Conservation (phyloP, 2,329 filamentous ascomycete genomes). For the Plectosphaerella cucumerina region DNA sequence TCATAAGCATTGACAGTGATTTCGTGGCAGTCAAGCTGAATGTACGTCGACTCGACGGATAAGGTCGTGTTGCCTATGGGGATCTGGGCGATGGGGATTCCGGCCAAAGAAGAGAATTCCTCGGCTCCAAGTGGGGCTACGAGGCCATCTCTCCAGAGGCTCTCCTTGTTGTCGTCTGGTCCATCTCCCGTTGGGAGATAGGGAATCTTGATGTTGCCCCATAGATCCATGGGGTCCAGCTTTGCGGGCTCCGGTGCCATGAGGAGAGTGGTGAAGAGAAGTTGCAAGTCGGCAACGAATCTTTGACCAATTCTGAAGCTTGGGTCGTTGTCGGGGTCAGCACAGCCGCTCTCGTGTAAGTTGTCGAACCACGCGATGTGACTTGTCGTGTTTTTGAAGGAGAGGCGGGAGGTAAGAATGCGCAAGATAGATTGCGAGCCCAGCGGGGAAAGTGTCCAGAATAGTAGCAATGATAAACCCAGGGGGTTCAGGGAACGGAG, state of each 20-base stretch:
- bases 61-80: conserved; percentile 4
- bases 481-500: conserved; percentile 21
- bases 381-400: neutral
- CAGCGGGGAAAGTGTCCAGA: conserved; percentile 24
- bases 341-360: neutral
- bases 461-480: conserved; percentile 15
- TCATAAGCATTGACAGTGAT: neutral
- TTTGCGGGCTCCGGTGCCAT: conserved; percentile 15
- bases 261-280: conserved; percentile 13
- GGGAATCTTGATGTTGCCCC: conserved; percentile 23
- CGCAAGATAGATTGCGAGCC: conserved; percentile 24
- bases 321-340: neutral
- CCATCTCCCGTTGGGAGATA: conserved; percentile 5
- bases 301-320: neutral
- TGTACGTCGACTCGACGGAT: conserved; percentile 6
- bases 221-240: conserved; percentile 16
- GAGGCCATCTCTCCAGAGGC: no score
- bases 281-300: neutral
- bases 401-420: neutral
- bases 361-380: conserved; percentile 2
- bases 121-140: no score
- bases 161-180: neutral
- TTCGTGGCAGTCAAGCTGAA: conserved; percentile 2
- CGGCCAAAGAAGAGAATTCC: conserved; percentile 2
- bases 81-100: neutral